These are phyloP conservation scores for Mucor indicus DNA, from an alignment of 371 early-diverging fungal genomes.

Conservation along the genomic window DNA sequence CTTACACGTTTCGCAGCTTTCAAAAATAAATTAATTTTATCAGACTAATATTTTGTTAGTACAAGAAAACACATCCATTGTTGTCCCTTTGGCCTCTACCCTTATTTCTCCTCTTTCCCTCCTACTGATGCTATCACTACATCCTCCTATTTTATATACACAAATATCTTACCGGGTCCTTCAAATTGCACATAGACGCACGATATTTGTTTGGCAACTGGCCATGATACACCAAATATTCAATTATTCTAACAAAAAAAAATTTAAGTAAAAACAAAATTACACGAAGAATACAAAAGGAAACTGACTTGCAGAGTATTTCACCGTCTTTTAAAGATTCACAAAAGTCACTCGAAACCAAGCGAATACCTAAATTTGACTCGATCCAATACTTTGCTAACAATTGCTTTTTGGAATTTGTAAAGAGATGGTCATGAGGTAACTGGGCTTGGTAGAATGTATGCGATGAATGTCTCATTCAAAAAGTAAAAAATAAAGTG, in stretches of 20 bases:
- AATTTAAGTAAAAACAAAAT: background rate
- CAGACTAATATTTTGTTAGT: constrained; percentile 11
- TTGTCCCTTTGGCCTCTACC: background rate
- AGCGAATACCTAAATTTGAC: constrained; percentile 40
- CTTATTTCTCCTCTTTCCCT: background rate
- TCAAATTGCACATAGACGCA: no score
- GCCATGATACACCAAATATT: background rate
- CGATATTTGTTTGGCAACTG: background rate
- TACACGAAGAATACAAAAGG: background rate
- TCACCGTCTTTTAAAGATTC: constrained; percentile 77
- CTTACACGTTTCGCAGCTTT: constrained; percentile 24
- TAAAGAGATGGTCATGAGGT: constrained; percentile 1
- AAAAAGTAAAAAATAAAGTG: background rate
- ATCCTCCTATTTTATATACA: background rate
- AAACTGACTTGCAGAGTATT: constrained; percentile 72
- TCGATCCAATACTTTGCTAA: constrained; percentile 56
- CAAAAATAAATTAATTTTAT: constrained; percentile 24
- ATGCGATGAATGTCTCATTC: constrained; percentile 2
- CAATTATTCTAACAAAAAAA: background rate
- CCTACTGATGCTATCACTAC: background rate
- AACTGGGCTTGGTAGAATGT: constrained; percentile 8
- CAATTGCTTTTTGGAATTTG: background rate
- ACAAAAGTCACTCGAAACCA: constrained; percentile 47
- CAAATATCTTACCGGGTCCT: constrained; percentile 4
- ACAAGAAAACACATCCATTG: background rate